These are phyloP conservation scores for Saccharum officinarum DNA, from an alignment of 176 grass and related monocot species.

Conservation along the genomic window DNA sequence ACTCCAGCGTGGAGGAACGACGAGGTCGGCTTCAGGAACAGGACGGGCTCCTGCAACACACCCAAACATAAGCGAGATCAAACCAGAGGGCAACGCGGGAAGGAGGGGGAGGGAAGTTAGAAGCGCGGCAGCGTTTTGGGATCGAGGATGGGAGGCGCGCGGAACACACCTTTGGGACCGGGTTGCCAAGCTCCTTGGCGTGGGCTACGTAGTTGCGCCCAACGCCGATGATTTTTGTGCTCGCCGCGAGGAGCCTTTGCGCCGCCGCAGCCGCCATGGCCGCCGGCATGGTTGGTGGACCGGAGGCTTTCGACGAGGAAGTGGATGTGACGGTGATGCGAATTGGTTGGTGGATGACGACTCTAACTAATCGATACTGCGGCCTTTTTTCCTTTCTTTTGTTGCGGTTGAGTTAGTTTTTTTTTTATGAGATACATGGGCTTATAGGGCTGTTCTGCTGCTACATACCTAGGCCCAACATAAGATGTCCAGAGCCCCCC, in stretches of 20 bases:
- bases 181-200: conserved; percentile 89
- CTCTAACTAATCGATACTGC: neutral
- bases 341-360: neutral
- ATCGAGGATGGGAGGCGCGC: neutral
- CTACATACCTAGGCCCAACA: neutral
- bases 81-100: neutral
- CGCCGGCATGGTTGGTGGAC: neutral
- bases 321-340: neutral
- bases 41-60: conserved; percentile 70
- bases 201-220: conserved; percentile 80
- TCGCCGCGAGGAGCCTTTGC: conserved; percentile 64
- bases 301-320: neutral
- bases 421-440: neutral
- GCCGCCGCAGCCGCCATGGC: conserved; percentile 46
- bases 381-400: neutral
- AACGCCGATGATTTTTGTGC: conserved; percentile 88
- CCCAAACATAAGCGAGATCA: neutral
- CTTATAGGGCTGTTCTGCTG: neutral
- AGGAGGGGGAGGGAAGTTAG: neutral
- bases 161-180: conserved; percentile 82
- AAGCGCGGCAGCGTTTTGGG: neutral
- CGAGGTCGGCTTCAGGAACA: conserved; percentile 94
- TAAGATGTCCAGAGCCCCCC: neutral
- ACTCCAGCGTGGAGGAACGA: conserved; percentile 80
- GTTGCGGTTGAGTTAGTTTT: too few species aligned